Evolutionary conservation across 129 eudicot species (phyloP).

Genomic region (Chrysanthemum lavandulifolium): DNA sequence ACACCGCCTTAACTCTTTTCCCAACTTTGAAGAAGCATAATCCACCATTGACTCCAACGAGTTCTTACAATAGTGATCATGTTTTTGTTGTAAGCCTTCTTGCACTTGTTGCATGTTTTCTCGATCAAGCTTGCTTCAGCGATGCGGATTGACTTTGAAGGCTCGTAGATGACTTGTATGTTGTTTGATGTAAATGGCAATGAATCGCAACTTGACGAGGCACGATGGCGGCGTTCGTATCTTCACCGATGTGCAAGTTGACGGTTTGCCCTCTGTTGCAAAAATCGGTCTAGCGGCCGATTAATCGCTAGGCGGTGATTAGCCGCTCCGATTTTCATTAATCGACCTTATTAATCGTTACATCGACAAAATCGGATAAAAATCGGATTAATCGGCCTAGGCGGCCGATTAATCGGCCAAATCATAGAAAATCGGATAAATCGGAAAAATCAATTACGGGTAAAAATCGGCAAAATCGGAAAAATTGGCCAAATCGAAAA

Average conservation of each 20-base stretch:
- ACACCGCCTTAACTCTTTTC: background rate
- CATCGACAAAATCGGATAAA: too few relatives aligned
- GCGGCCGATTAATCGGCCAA: too few relatives aligned
- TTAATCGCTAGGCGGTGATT: too few relatives aligned
- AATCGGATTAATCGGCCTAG: too few relatives aligned
- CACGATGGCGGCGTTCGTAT: slow-evolving; percentile 23
- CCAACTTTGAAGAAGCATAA: background rate
- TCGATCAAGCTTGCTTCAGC: background rate
- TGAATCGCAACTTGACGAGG: slow-evolving; percentile 32
- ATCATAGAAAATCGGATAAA: too few relatives aligned
- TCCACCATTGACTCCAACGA: slow-evolving; percentile 10
- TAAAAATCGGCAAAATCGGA: too few relatives aligned
- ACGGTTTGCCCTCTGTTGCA: too few relatives aligned
- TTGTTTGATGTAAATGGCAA: slow-evolving; percentile 38
- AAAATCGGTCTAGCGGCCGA: too few relatives aligned
- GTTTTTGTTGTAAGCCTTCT: slow-evolving; percentile 1
- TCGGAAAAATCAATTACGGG: too few relatives aligned
- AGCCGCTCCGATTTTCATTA: too few relatives aligned
- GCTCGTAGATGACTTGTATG: slow-evolving; percentile 30
- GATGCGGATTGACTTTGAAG: slow-evolving; percentile 16
- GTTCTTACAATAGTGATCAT: background rate
- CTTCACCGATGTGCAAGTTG: slow-evolving; percentile 32
- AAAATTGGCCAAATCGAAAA: too few relatives aligned
- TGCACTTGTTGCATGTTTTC: background rate
- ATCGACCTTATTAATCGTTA: too few relatives aligned